phyloP scores from a whole-genome alignment of 192 early-diverging fungal species.

The Thoreauomyces humboldtii region DNA sequence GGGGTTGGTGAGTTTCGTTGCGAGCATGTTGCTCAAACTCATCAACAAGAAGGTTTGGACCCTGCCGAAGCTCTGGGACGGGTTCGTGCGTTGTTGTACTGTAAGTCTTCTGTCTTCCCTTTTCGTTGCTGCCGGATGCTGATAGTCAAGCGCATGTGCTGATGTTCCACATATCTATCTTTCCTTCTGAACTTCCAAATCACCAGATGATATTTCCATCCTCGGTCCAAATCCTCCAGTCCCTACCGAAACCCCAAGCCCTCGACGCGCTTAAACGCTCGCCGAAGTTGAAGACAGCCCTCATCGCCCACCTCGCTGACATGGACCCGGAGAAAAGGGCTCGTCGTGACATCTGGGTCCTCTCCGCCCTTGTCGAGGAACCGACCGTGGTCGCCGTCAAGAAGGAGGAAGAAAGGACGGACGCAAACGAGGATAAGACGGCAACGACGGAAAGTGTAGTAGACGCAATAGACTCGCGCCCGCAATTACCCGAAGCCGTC shows the following conservation, averaged over 20 bases:
- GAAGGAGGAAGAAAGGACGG: no score
- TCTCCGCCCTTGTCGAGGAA: neutral
- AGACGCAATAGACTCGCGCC: no score
- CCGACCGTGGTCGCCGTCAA: no score
- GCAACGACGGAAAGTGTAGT: no score
- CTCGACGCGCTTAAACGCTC: slow-evolving; percentile 25
- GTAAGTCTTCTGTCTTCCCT: no score
- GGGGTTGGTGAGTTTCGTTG: slow-evolving; percentile 57
- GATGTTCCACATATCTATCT: no score
- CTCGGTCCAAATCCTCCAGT: slow-evolving; percentile 20
- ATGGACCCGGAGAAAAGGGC: slow-evolving; percentile 10
- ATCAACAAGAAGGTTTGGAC: slow-evolving; percentile 69
- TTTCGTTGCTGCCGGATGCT: no score
- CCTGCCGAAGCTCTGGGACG: slow-evolving; percentile 68
- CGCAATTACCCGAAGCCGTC: no score
- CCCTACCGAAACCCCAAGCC: slow-evolving; percentile 9
- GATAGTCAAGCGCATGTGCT: no score
- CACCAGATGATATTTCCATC: slow-evolving; percentile 25
- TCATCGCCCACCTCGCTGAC: slow-evolving; percentile 2
- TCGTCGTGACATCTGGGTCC: neutral
- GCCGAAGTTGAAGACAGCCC: slow-evolving; percentile 8
- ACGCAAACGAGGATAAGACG: no score
- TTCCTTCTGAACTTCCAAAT: no score
- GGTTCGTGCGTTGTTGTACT: slow-evolving; percentile 66
- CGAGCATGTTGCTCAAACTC: slow-evolving; percentile 56